Percentiles rank a stretch among this genome's conserved stretches.
phyloP scores from a whole-genome alignment of 2,329 filamentous ascomycete species.

The Ampelomyces quisqualis region DNA sequence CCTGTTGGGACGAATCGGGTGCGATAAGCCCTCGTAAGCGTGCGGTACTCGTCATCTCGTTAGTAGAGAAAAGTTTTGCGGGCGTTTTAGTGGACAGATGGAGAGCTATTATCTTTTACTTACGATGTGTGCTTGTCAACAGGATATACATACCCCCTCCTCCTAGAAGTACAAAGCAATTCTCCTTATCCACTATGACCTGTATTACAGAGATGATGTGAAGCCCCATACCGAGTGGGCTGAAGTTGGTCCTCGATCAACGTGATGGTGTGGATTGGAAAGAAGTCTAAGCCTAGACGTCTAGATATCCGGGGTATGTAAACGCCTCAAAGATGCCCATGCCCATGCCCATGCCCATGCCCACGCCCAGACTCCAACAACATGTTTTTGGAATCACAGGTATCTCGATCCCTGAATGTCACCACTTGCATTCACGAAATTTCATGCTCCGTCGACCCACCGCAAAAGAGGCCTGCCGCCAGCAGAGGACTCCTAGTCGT shows the following conservation, averaged over 20 bases:
- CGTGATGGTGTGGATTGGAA: not conserved
- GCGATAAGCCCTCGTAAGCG: conserved; percentile 63
- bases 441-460: not conserved
- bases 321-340: not conserved
- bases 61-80: not conserved
- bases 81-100: not conserved
- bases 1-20: conserved; percentile 77
- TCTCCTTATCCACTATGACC: not conserved
- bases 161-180: not conserved
- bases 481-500: conserved; percentile 6
- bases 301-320: not conserved
- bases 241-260: not conserved
- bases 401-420: not conserved
- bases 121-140: not conserved
- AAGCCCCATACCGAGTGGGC: too few relatives aligned
- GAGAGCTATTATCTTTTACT: not conserved
- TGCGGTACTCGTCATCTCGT: not conserved
- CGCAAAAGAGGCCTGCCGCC: too few relatives aligned
- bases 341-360: too few relatives aligned
- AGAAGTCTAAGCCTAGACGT: not conserved
- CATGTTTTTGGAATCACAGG: too few relatives aligned
- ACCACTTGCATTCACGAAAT: not conserved
- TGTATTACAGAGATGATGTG: too few relatives aligned
- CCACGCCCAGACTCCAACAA: too few relatives aligned
- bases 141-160: conserved; percentile 1